Percentiles rank a stretch among this genome's conserved stretches.
These are phyloP conservation scores for Clonostachys sp. DNA, from an alignment of 2,329 filamentous ascomycete genomes.

Conservation along the genomic window DNA sequence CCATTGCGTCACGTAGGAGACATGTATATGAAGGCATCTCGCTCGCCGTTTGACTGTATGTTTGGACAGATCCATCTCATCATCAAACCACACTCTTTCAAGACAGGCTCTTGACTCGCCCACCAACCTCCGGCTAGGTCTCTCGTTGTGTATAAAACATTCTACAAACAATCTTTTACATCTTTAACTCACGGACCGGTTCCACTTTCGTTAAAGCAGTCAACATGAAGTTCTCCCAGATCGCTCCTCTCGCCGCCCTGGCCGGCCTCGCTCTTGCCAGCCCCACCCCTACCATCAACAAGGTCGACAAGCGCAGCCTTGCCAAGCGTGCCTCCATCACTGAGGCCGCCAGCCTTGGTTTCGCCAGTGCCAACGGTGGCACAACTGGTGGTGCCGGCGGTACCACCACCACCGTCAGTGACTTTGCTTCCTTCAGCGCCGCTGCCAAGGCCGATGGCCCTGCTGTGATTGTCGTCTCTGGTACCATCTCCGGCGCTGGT, in stretches of 20 bases:
- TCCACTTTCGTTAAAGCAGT: too few species aligned
- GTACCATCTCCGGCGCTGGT: constrained; percentile 15
- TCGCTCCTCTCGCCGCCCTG: constrained; percentile 15
- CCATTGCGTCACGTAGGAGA: too few species aligned
- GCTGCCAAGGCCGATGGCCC: constrained; percentile 17
- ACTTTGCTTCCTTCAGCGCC: constrained; percentile 14
- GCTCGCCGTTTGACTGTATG: too few species aligned
- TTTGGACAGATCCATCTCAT: too few species aligned
- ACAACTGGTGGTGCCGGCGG: constrained; percentile 21
- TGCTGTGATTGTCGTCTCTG: constrained; percentile 19
- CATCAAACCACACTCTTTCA: too few species aligned
- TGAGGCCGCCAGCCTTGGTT: constrained; percentile 27
- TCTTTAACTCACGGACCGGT: too few species aligned
- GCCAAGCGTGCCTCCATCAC: constrained; percentile 27
- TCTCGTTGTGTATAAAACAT: too few species aligned
- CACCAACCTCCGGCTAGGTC: too few species aligned
- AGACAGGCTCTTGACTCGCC: too few species aligned
- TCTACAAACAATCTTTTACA: too few species aligned
- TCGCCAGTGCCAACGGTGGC: constrained; percentile 25
- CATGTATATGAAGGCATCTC: too few species aligned
- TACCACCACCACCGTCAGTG: constrained; percentile 17
- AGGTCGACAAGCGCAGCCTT: constrained; percentile 10
- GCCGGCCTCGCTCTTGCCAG: constrained; percentile 19
- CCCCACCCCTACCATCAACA: constrained; percentile 19
- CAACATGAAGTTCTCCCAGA: constrained; percentile 24